Conservation (phyloP, 2,329 filamentous ascomycete species). For the Fusarium albosuccineum region DNA sequence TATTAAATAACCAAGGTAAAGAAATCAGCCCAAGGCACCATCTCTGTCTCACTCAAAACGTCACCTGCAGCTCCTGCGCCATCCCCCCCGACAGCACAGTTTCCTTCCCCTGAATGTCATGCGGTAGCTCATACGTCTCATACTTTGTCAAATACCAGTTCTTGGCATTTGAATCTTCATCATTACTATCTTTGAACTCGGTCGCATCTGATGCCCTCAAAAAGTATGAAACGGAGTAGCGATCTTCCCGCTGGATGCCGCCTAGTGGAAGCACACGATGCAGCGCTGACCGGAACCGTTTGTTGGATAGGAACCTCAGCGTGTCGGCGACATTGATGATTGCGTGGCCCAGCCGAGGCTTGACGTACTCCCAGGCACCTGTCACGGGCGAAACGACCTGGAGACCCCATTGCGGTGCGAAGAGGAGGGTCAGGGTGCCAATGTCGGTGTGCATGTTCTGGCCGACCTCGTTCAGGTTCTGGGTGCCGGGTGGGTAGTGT, state of each 20-base stretch:
- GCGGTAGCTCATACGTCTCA: constrained; percentile 14
- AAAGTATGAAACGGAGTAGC: constrained; percentile 24
- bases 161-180: constrained; percentile 19
- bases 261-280: constrained; percentile 19
- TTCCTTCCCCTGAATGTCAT: constrained; percentile 12
- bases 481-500: constrained; percentile 12
- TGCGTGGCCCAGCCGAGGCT: constrained; percentile 1
- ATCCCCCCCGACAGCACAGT: constrained; percentile 17
- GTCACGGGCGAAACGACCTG: constrained; percentile 14
- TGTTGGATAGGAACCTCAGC: constrained; percentile 22
- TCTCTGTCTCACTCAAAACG: not conserved
- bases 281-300: constrained; percentile 10
- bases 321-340: constrained; percentile 22
- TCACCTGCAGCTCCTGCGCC: constrained; percentile 17
- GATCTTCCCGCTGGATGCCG: constrained; percentile 12
- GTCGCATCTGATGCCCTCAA: constrained; percentile 16
- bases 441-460: constrained; percentile 34
- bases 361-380: constrained; percentile 15
- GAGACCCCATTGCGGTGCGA: constrained; percentile 26
- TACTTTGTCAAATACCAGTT: constrained; percentile 21
- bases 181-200: constrained; percentile 24
- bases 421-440: constrained; percentile 17
- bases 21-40: no score
- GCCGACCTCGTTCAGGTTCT: constrained; percentile 17
- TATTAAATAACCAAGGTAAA: no score